Percentiles rank a stretch among this genome's conserved stretches.
These are phyloP conservation scores for Pythium periplocum DNA, from an alignment of 352 stramenopile species.

Conservation along the genomic window DNA sequence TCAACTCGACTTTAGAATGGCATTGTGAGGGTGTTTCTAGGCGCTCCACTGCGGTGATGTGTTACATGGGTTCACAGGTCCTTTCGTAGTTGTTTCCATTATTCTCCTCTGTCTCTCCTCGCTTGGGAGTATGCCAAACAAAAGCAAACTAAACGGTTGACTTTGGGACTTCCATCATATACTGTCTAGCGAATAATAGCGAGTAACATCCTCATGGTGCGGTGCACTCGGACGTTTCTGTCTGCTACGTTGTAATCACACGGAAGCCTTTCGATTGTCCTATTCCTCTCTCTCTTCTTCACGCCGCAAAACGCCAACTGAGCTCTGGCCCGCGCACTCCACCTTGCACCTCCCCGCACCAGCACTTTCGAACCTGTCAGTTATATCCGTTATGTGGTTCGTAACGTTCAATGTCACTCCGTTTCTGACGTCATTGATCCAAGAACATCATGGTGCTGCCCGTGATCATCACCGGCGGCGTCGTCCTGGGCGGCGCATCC, in stretches of 20 bases:
- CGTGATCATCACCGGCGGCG: constrained; percentile 52
- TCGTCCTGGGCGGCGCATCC: constrained; percentile 35
- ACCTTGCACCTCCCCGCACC: constrained; percentile 4
- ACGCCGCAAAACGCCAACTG: too few species aligned
- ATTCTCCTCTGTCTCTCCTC: too few species aligned
- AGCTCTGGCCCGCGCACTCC: too few species aligned
- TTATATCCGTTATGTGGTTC: constrained; percentile 3
- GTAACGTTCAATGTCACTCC: not conserved
- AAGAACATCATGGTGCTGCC: constrained; percentile 49
- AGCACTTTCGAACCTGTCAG: constrained; percentile 17
- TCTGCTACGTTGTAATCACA: constrained; percentile 68
- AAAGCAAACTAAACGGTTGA: constrained; percentile 1
- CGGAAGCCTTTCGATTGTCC: constrained; percentile 8
- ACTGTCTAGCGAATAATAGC: constrained; percentile 87
- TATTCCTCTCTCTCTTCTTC: too few species aligned
- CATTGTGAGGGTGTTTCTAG: too few species aligned
- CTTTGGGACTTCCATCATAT: constrained; percentile 60
- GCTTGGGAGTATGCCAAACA: too few species aligned
- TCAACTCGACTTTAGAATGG: too few species aligned
- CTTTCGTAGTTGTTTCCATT: too few species aligned
- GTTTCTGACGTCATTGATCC: too few species aligned
- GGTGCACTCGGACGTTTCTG: constrained; percentile 30
- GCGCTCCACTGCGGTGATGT: too few species aligned
- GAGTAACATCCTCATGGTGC: constrained; percentile 53
- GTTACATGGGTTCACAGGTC: too few species aligned